phyloP scores from a whole-genome alignment of 2,329 filamentous ascomycete species.

The Podosphaera aphanis region DNA sequence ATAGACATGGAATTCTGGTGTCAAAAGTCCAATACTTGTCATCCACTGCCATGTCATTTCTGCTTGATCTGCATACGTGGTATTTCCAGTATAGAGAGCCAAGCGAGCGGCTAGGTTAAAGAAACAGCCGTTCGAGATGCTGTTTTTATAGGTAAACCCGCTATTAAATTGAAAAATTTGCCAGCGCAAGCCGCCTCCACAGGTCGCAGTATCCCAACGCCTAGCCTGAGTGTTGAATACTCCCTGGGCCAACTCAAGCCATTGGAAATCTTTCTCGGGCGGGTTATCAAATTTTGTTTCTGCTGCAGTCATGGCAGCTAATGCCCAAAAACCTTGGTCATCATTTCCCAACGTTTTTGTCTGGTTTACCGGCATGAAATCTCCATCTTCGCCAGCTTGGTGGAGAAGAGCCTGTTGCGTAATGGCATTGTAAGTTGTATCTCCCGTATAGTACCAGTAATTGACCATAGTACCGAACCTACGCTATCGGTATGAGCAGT shows the following conservation, averaged over 20 bases:
- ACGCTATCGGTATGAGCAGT: background rate
- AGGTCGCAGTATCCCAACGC: constrained; percentile 47
- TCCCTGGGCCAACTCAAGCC: constrained; percentile 51
- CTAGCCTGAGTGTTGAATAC: constrained; percentile 59
- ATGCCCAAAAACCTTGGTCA: constrained; percentile 53
- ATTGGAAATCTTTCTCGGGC: constrained; percentile 31
- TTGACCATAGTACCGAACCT: constrained; percentile 51
- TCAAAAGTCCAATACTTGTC: constrained; percentile 30
- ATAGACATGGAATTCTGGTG: constrained; percentile 33
- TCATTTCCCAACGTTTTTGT: constrained; percentile 48
- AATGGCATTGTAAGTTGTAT: constrained; percentile 45
- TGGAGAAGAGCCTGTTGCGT: constrained; percentile 44
- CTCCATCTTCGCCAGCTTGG: constrained; percentile 47
- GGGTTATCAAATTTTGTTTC: constrained; percentile 42
- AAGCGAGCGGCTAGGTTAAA: constrained; percentile 42
- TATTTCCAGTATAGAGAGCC: constrained; percentile 54
- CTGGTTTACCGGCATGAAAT: constrained; percentile 60
- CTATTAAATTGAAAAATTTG: constrained; percentile 68
- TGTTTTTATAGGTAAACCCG: constrained; percentile 58
- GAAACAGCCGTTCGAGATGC: constrained; percentile 38
- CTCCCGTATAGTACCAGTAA: constrained; percentile 67
- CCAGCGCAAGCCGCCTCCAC: constrained; percentile 58
- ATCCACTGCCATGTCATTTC: constrained; percentile 51
- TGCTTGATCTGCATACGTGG: constrained; percentile 58
- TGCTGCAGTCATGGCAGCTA: constrained; percentile 46